These are phyloP conservation scores for Pouteria campechiana DNA, from an alignment of 179 eudicot genomes.

Conservation along the genomic window DNA sequence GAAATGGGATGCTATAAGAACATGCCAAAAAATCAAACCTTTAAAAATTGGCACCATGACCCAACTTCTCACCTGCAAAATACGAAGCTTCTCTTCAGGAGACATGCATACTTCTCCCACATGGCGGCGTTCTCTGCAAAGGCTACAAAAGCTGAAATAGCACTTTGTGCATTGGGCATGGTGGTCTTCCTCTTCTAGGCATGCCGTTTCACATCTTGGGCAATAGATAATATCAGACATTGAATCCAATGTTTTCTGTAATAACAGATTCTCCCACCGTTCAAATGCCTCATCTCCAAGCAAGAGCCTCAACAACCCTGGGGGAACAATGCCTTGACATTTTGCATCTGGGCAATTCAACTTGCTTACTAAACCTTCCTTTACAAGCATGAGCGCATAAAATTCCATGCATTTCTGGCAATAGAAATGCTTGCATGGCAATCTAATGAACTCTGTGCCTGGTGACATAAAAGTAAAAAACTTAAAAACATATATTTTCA, in stretches of 20 bases:
- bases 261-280: conserved; percentile 68
- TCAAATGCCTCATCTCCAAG: conserved; percentile 67
- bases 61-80: conserved; percentile 47
- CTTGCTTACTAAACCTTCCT: conserved; percentile 71
- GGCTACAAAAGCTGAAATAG: conserved; percentile 78
- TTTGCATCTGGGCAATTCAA: conserved; percentile 64
- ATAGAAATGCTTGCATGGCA: conserved; percentile 91
- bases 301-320: conserved; percentile 62
- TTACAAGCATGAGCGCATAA: conserved; percentile 56
- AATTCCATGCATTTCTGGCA: conserved; percentile 77
- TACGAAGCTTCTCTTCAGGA: conserved; percentile 62
- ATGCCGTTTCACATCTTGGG: conserved; percentile 91
- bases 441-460: conserved; percentile 66
- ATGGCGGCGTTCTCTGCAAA: conserved; percentile 74
- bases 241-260: conserved; percentile 72
- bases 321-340: conserved; percentile 86
- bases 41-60: too few species aligned
- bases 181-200: conserved; percentile 73
- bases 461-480: conserved; percentile 11
- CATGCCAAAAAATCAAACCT: too few species aligned
- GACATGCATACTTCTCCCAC: conserved; percentile 71
- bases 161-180: conserved; percentile 93
- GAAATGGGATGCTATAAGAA: too few species aligned
- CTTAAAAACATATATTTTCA: too few species aligned
- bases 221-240: conserved; percentile 89